These are phyloP conservation scores for Escallonia rubra DNA, from an alignment of 129 eudicot species.

Conservation along the genomic window DNA sequence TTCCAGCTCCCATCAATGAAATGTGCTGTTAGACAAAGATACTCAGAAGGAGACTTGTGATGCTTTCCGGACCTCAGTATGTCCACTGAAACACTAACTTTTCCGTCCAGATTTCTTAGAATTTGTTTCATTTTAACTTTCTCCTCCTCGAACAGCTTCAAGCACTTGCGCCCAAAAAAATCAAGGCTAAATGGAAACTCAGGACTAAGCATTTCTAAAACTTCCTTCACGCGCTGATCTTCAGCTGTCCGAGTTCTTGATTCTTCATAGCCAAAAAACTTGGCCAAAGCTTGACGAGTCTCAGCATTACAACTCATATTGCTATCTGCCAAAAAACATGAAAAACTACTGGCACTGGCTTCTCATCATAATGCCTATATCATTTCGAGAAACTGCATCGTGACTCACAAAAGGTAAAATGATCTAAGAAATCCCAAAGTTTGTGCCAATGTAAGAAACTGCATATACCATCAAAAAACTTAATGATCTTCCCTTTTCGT, in stretches of 20 bases:
- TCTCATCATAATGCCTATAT: too few species aligned
- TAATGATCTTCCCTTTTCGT: too few species aligned
- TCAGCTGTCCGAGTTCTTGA: neutral
- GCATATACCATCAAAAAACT: too few species aligned
- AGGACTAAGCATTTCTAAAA: neutral
- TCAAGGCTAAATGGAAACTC: neutral
- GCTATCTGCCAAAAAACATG: neutral
- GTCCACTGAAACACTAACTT: constrained; percentile 9
- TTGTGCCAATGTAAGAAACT: too few species aligned
- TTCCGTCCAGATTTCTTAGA: constrained; percentile 1
- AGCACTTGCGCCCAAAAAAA: neutral
- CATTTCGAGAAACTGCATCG: too few species aligned
- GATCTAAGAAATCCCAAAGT: too few species aligned
- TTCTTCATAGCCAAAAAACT: neutral
- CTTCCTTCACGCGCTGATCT: neutral
- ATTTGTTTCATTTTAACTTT: neutral
- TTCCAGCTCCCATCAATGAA: constrained; percentile 6
- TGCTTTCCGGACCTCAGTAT: neutral
- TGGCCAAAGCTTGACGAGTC: neutral
- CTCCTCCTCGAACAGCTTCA: neutral
- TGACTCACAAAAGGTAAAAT: too few species aligned
- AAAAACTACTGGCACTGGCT: neutral
- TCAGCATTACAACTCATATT: neutral
- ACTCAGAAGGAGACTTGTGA: neutral
- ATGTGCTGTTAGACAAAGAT: constrained; percentile 2